These are phyloP conservation scores for Tuber calosporum DNA, from an alignment of 495 filamentous ascomycete species.

Conservation along the genomic window DNA sequence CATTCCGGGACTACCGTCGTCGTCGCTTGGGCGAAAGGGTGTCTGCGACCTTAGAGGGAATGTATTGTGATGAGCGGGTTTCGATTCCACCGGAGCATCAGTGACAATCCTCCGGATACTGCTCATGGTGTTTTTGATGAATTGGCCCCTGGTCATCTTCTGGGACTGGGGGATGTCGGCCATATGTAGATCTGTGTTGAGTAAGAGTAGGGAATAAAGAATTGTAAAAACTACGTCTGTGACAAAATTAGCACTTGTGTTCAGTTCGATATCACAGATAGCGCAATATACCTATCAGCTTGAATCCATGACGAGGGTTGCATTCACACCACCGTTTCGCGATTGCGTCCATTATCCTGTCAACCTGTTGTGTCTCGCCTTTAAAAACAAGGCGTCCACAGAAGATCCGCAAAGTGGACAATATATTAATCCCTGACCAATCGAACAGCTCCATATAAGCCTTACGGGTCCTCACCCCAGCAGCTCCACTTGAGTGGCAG, in stretches of 20 bases:
- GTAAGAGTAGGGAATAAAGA: constrained; percentile 85
- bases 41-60: constrained; percentile 36
- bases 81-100: constrained; percentile 19
- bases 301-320: constrained; percentile 93
- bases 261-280: constrained; percentile 7
- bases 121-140: constrained; percentile 92
- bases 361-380: constrained; percentile 94
- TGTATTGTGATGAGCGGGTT: constrained; percentile 35
- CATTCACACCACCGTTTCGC: constrained; percentile 86
- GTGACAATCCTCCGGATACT: constrained; percentile 61
- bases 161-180: constrained; percentile 72
- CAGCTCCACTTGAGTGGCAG: constrained; percentile 45
- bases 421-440: constrained; percentile 73
- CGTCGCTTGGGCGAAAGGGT: constrained; percentile 22
- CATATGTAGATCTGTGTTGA: constrained; percentile 94
- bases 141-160: constrained; percentile 91
- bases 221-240: constrained; percentile 94
- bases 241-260: constrained; percentile 17
- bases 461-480: constrained; percentile 59
- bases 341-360: constrained; percentile 83
- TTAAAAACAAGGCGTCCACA: constrained; percentile 77
- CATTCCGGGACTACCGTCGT: constrained; percentile 10
- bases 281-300: constrained; percentile 59
- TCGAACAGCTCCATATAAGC: constrained; percentile 93
- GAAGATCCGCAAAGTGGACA: constrained; percentile 68